Evolutionary conservation across 2,329 filamentous ascomycete species (phyloP).

Genomic region (Fusarium sp.): DNA sequence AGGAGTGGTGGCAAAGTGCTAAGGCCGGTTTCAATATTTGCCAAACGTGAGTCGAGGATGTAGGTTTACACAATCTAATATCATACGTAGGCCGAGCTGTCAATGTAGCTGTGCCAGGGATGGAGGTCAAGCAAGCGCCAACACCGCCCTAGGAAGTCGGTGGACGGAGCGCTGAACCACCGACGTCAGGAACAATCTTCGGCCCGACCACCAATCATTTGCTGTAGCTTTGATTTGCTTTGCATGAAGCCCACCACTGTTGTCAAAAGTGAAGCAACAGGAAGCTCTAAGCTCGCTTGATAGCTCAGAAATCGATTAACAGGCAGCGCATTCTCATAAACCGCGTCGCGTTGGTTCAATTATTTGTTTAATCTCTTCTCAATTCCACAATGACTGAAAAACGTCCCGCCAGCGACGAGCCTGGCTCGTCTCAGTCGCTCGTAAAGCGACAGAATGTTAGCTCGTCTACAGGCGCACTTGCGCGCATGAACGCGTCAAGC

Average conservation of each 20-base stretch:
- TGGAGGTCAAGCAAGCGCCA: conserved; percentile 36
- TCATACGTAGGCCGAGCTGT: conserved; percentile 8
- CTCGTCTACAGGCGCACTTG: conserved; percentile 61
- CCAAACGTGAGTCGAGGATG: neutral
- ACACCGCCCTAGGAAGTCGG: conserved; percentile 44
- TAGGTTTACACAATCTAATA: neutral
- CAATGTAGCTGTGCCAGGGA: conserved; percentile 24
- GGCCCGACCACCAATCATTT: conserved; percentile 52
- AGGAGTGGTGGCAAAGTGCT: neutral
- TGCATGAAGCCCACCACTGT: conserved; percentile 35
- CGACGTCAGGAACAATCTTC: conserved; percentile 52
- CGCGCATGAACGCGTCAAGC: conserved; percentile 64
- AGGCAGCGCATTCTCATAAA: conserved; percentile 18
- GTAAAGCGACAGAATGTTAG: conserved; percentile 88
- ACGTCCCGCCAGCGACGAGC: conserved; percentile 87
- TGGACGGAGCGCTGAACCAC: conserved; percentile 41
- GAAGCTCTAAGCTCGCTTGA: conserved; percentile 26
- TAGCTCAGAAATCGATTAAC: conserved; percentile 15
- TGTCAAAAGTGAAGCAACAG: conserved; percentile 27
- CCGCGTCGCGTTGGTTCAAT: conserved; percentile 16
- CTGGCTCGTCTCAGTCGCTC: conserved; percentile 81
- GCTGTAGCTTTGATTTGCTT: conserved; percentile 36
- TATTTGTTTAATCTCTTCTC: neutral
- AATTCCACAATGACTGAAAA: conserved; percentile 85
- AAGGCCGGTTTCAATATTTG: neutral